These are phyloP conservation scores for Cyclotella choctawhatcheeana DNA, from an alignment of 108 stramenopile species.

Conservation along the genomic window DNA sequence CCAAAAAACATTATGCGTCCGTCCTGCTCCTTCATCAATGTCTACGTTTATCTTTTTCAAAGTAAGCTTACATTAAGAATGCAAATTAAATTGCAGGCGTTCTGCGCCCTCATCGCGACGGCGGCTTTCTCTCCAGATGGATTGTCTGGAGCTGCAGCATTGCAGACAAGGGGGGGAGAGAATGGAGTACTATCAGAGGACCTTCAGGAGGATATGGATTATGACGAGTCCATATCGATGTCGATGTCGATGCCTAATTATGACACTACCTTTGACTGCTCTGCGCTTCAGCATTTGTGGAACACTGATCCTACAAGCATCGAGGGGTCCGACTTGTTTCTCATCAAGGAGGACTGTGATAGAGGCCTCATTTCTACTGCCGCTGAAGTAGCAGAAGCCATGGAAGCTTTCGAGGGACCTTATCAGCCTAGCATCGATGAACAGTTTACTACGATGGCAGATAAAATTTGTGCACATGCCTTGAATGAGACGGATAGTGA, in stretches of 20 bases:
- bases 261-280: not conserved
- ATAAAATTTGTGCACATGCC: not conserved
- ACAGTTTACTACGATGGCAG: slow-evolving; percentile 1
- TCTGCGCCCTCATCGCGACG: too few relatives aligned
- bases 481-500: not conserved
- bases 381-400: not conserved
- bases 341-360: slow-evolving; percentile 4
- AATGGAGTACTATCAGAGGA: too few relatives aligned
- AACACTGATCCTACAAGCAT: not conserved
- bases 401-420: not conserved
- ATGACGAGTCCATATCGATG: slow-evolving; percentile 5
- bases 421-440: not conserved
- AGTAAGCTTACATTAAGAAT: too few relatives aligned
- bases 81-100: too few relatives aligned
- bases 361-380: not conserved
- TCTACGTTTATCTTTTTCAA: too few relatives aligned
- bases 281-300: slow-evolving; percentile 5
- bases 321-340: not conserved
- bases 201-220: too few relatives aligned
- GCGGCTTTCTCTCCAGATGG: too few relatives aligned
- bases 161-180: too few relatives aligned
- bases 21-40: too few relatives aligned
- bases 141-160: too few relatives aligned
- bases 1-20: too few relatives aligned
- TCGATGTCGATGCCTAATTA: too few relatives aligned